Conservation (phyloP, 2,329 filamentous ascomycete genomes). For the Neocucurbitaria cava region DNA sequence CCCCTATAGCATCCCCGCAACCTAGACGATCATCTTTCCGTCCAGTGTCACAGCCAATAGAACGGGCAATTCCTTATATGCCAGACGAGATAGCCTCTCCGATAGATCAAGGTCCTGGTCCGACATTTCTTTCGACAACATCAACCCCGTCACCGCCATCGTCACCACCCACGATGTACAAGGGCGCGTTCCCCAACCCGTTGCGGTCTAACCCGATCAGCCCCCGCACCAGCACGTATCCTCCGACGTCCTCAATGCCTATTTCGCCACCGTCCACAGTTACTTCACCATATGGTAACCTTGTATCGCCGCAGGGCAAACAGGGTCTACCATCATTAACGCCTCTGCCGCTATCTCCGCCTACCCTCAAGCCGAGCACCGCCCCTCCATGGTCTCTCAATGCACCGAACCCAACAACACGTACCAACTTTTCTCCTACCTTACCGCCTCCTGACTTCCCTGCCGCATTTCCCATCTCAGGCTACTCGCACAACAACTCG, state of each 20-base stretch:
- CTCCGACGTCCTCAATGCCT: slow-evolving; percentile 30
- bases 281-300: slow-evolving; percentile 17
- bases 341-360: slow-evolving; percentile 44
- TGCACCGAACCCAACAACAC: slow-evolving; percentile 41
- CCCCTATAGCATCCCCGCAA: slow-evolving; percentile 26
- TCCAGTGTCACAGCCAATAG: slow-evolving; percentile 29
- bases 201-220: slow-evolving; percentile 31
- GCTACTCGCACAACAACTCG: slow-evolving; percentile 14
- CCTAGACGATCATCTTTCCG: slow-evolving; percentile 15
- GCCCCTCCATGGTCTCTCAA: slow-evolving; percentile 40
- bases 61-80: slow-evolving; percentile 19
- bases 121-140: slow-evolving; percentile 44
- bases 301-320: slow-evolving; percentile 18
- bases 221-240: slow-evolving; percentile 16
- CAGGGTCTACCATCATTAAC: slow-evolving; percentile 30
- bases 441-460: slow-evolving; percentile 20
- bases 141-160: slow-evolving; percentile 44
- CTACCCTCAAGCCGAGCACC: slow-evolving; percentile 42
- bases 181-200: slow-evolving; percentile 31
- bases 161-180: slow-evolving; percentile 34
- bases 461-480: slow-evolving; percentile 17
- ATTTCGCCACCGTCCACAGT: slow-evolving; percentile 33
- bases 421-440: slow-evolving; percentile 38
- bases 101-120: slow-evolving; percentile 26
- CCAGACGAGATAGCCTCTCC: slow-evolving; percentile 21